phyloP scores from a whole-genome alignment of 371 early-diverging fungal genomes.

The Apophysomyces trapeziformis region DNA sequence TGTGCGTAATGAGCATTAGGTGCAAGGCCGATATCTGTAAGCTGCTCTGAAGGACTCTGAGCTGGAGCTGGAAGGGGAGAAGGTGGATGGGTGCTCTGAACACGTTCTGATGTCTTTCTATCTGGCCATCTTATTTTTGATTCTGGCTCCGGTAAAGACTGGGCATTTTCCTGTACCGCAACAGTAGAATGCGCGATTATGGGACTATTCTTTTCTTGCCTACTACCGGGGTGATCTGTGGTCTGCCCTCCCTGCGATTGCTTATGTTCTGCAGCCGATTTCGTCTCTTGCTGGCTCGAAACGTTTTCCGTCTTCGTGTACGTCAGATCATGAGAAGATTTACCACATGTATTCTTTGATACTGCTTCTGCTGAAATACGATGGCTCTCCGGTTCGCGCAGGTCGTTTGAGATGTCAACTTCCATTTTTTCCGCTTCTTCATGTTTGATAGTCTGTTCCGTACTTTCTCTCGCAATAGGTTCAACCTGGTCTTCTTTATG shows the following conservation, averaged over 20 bases:
- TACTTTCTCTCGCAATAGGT: neutral
- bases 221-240: neutral
- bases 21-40: neutral
- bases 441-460: neutral
- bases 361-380: neutral
- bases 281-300: neutral
- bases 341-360: neutral
- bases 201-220: neutral
- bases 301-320: neutral
- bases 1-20: neutral
- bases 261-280: neutral
- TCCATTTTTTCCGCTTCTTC: neutral
- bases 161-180: neutral
- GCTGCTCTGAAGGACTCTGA: neutral
- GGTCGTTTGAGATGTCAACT: neutral
- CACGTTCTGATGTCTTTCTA: neutral
- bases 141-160: neutral
- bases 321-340: neutral
- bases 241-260: neutral
- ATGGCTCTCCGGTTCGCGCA: neutral
- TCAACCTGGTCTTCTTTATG: slow-evolving; percentile 18
- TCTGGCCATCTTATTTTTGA: neutral
- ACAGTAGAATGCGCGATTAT: neutral
- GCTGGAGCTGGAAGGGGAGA: slow-evolving; percentile 6
- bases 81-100: neutral